Evolutionary conservation across 208 protist genomes (phyloP).

Genomic region (Leishmania amazonensis): DNA sequence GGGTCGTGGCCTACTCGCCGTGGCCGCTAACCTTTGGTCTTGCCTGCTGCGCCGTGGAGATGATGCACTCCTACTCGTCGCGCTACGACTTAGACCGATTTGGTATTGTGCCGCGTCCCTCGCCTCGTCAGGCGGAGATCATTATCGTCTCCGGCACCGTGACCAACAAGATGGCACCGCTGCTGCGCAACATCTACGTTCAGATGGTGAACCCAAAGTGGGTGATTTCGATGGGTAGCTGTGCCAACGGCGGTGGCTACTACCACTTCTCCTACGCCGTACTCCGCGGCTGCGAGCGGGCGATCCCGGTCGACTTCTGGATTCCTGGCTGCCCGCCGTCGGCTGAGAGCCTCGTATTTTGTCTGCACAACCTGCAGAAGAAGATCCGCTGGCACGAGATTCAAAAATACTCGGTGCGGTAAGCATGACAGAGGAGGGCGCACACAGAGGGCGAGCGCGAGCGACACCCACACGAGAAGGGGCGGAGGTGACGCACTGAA

Average conservation of each 20-base stretch:
- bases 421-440: conserved; percentile 17
- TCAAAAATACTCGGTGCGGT: conserved; percentile 90
- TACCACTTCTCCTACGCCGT: conserved; percentile 99
- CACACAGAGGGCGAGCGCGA: neutral
- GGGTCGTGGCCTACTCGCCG: conserved; percentile 93
- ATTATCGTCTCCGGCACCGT: conserved; percentile 99
- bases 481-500: neutral
- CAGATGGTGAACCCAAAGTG: conserved; percentile 97
- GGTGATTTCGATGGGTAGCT: conserved; percentile 96
- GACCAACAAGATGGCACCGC: conserved; percentile 99
- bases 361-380: conserved; percentile 91
- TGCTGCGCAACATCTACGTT: conserved; percentile 97
- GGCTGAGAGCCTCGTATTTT: conserved; percentile 93
- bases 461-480: neutral
- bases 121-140: conserved; percentile 96
- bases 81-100: conserved; percentile 98
- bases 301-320: conserved; percentile 99
- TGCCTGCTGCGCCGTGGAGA: conserved; percentile 98
- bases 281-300: conserved; percentile 96
- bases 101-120: conserved; percentile 96
- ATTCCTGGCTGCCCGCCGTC: conserved; percentile 99
- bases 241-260: conserved; percentile 98
- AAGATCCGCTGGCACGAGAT: conserved; percentile 95
- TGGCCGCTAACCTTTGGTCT: conserved; percentile 99
- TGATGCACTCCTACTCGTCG: conserved; percentile 97